Percentiles rank a stretch among this genome's conserved stretches.
phyloP scores from a whole-genome alignment of 176 grass and related monocot species.

The Cenchrus purpureus region DNA sequence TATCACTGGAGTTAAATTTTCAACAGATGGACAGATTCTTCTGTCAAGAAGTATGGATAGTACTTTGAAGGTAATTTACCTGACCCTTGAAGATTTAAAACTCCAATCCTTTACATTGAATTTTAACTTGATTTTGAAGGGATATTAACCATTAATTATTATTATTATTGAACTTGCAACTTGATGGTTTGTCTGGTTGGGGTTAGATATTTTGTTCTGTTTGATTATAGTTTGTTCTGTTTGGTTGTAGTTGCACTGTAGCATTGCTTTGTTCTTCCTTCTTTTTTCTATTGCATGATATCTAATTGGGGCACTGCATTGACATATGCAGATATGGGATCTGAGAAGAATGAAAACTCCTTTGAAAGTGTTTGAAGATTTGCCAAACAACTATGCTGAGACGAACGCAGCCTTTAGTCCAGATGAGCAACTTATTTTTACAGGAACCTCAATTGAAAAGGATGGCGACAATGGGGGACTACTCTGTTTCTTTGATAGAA shows the following conservation, averaged over 20 bases:
- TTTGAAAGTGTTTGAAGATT: conserved; percentile 85
- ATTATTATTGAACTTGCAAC: conserved; percentile 5
- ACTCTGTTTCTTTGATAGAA: conserved; percentile 97
- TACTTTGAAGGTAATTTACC: conserved; percentile 80
- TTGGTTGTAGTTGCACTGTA: not conserved
- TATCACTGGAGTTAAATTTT: conserved; percentile 95
- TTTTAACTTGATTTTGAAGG: conserved; percentile 22
- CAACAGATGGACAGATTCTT: conserved; percentile 89
- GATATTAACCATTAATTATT: conserved; percentile 4
- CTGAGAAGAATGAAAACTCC: conserved; percentile 76
- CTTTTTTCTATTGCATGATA: conserved; percentile 30
- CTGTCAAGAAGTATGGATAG: conserved; percentile 94
- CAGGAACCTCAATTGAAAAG: conserved; percentile 95
- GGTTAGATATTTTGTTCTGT: too few relatives aligned
- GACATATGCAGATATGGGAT: conserved; percentile 81
- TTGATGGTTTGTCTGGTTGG: too few relatives aligned
- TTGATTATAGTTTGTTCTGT: too few relatives aligned
- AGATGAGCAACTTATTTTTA: conserved; percentile 93
- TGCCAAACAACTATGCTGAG: conserved; percentile 88
- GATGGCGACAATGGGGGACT: conserved; percentile 78
- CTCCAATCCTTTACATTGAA: not conserved
- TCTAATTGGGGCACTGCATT: conserved; percentile 35
- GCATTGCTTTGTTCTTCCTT: conserved; percentile 2
- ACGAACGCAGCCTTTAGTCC: conserved; percentile 92
- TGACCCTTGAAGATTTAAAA: conserved; percentile 19